Conservation (phyloP, 2,329 filamentous ascomycete genomes). For the Xylariaceae sp. region DNA sequence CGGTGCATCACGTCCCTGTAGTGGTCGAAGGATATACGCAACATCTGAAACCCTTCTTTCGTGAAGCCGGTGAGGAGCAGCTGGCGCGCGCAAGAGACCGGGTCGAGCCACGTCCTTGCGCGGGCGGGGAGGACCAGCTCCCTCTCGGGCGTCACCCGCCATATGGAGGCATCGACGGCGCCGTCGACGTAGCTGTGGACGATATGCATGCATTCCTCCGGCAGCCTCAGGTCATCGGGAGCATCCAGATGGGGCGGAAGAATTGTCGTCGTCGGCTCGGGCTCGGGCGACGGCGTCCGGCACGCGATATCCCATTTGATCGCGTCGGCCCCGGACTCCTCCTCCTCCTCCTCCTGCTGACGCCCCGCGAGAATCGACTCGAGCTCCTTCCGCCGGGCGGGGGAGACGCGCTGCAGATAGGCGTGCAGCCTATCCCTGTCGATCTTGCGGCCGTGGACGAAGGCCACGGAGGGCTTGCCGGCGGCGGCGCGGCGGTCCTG, state of each 20-base stretch:
- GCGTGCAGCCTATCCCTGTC: conserved; percentile 22
- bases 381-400: conserved; percentile 17
- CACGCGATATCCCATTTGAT: conserved; percentile 19
- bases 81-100: conserved; percentile 22
- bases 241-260: conserved; percentile 12
- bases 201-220: conserved; percentile 28
- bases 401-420: conserved; percentile 22
- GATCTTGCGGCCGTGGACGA: conserved; percentile 23
- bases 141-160: conserved; percentile 11
- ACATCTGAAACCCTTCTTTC: conserved; percentile 21
- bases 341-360: too few species aligned
- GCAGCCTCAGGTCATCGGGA: conserved; percentile 21
- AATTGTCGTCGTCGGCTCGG: conserved; percentile 3
- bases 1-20: conserved; percentile 17
- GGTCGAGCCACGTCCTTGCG: conserved; percentile 21
- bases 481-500: conserved; percentile 16
- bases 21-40: conserved; percentile 20
- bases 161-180: conserved; percentile 16
- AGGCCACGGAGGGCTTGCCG: conserved; percentile 20
- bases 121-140: conserved; percentile 15
- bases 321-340: background rate
- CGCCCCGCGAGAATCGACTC: conserved; percentile 11
- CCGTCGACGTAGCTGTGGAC: conserved; percentile 20
- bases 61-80: conserved; percentile 19
- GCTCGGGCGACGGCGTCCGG: conserved; percentile 22